phyloP scores from a whole-genome alignment of 1,139 yeast genomes.

The Debaryomyces robertsiae region DNA sequence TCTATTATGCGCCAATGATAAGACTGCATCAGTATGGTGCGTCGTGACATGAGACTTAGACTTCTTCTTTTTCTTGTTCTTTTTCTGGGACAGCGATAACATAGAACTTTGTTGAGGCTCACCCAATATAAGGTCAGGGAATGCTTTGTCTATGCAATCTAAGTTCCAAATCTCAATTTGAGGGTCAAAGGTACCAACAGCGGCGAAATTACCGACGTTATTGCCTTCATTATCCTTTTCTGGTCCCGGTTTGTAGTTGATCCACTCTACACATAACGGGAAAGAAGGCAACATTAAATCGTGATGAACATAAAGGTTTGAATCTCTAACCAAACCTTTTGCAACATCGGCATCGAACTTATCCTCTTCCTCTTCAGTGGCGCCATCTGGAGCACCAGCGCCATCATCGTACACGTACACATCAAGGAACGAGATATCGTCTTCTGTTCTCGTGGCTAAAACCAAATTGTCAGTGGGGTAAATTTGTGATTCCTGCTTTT shows the following conservation, averaged over 20 bases:
- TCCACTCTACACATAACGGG: slow-evolving; percentile 96
- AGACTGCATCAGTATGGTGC: slow-evolving; percentile 93
- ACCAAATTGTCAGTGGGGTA: slow-evolving; percentile 89
- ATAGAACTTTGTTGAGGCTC: slow-evolving; percentile 60
- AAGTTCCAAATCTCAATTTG: slow-evolving; percentile 96
- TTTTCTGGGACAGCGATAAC: slow-evolving; percentile 42
- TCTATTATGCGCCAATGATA: slow-evolving; percentile 82
- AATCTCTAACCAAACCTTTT: slow-evolving; percentile 68
- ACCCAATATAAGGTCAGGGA: slow-evolving; percentile 92
- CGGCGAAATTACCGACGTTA: slow-evolving; percentile 85
- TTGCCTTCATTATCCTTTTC: slow-evolving; percentile 33
- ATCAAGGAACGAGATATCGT: slow-evolving; percentile 88
- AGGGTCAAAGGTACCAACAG: slow-evolving; percentile 96
- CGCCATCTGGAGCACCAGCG: slow-evolving; percentile 73
- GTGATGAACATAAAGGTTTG: slow-evolving; percentile 88
- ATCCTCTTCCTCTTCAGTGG: slow-evolving; percentile 65
- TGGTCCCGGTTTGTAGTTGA: slow-evolving; percentile 66
- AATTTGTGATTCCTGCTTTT: slow-evolving; percentile 80
- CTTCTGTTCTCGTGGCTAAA: slow-evolving; percentile 93
- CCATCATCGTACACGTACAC: slow-evolving; percentile 95
- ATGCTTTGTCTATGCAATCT: slow-evolving; percentile 89
- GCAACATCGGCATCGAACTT: slow-evolving; percentile 66
- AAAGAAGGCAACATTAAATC: slow-evolving; percentile 96
- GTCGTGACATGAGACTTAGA: slow-evolving; percentile 58
- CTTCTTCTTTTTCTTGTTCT: slow-evolving; percentile 55